Evolutionary conservation across 768 basidiomycete genomes (phyloP), one percentile per base, ranked within the genome.

Genomic region (Lepiota venenata): DNA sequence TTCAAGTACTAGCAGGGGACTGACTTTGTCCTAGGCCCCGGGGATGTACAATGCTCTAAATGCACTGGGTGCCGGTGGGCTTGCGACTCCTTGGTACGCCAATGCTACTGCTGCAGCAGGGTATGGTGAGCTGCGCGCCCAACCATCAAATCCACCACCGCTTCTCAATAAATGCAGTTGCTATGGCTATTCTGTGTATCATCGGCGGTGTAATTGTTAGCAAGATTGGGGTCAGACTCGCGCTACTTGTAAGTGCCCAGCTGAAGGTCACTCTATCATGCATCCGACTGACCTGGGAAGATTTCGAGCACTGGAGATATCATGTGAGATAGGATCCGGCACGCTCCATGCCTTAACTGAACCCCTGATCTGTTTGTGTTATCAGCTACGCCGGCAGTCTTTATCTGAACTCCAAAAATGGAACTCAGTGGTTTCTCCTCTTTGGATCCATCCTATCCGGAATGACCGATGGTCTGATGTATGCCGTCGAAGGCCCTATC

Each of bases 361-460:
- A 56, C 22, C 11, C 15, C 20, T 25, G 25, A 25, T 25, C 2
- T 25, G 2, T 25, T 25, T 37, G 10, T 14, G 21, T 29, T 40
- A 18, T 15, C 36, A 69, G 67, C 40, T 69, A 69, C 42, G 66
- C 68, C 3, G 68, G 68, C 16, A 67, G 68, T 43, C 58, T 68
- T 18, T 69, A 69, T 44, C 57, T 69, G 38, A 69, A 69, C 53
- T 68, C 67, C 10, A 68, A 69, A 52, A 68, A 66, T 55, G 68
- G 68, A 16, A 67, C 65, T 3, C 68, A 69, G 47, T 69, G 68
- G 68, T 69, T 69, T 55, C 61, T 69, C 56, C 68, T 69, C 66
- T 58, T 69, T 10, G 66, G 67, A 18, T 68, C 67, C 20, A 68
- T 69, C 36, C 51, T 66, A 18, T 68, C 67, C 21, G 68, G 68